phyloP scores from a whole-genome alignment of 164 flowering plant genomes.

The Sedum album region DNA sequence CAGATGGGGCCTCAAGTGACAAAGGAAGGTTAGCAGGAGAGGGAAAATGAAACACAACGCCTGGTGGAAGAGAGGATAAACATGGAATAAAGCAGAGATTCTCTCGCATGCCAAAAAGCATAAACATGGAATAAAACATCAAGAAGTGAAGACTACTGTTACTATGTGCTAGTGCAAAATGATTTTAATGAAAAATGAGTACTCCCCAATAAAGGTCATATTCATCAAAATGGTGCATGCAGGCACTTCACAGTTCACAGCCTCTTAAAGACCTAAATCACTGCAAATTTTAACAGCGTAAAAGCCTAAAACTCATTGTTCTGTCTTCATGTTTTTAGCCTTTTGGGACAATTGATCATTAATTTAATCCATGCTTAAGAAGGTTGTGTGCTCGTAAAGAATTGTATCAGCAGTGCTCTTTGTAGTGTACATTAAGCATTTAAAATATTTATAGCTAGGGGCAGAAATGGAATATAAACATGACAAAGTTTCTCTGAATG shows the following conservation, averaged over 20 bases:
- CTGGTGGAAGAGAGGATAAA: background rate
- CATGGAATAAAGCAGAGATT: background rate
- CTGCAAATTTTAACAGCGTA: background rate
- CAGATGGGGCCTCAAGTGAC: background rate
- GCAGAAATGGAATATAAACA: background rate
- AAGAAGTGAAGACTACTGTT: background rate
- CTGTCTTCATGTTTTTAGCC: background rate
- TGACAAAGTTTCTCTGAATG: constrained; percentile 1
- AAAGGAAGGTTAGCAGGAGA: background rate
- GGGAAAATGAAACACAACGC: background rate
- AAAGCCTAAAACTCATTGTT: background rate
- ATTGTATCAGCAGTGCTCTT: too few relatives aligned
- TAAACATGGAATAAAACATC: background rate
- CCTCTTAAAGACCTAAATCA: background rate
- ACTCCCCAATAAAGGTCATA: background rate
- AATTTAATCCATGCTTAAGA: background rate
- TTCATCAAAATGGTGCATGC: background rate
- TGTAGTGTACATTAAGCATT: background rate
- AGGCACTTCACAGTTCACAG: background rate
- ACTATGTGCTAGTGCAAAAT: background rate
- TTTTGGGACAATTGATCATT: background rate
- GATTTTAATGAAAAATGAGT: background rate
- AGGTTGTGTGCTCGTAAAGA: too few relatives aligned
- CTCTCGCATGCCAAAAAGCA: background rate
- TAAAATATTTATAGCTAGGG: background rate